Percentiles rank a stretch among this genome's conserved stretches.
These are phyloP conservation scores for Kurtzmaniella cleridarum DNA, from an alignment of 805 yeast species.

Conservation along the genomic window DNA sequence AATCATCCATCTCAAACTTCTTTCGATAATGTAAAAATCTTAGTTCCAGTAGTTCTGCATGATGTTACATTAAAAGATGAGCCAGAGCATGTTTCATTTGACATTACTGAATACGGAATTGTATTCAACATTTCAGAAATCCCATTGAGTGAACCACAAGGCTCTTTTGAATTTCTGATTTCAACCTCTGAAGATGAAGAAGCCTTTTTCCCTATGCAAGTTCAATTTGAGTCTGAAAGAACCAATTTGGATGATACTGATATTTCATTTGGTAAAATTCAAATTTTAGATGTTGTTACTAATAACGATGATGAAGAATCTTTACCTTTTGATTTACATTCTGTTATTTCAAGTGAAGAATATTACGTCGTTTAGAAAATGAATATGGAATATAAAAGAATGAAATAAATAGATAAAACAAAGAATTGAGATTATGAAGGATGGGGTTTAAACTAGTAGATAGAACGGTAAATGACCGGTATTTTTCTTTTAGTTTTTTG, in stretches of 20 bases:
- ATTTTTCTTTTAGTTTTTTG: background rate
- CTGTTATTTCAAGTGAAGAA: slow-evolving; percentile 53
- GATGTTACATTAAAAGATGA: slow-evolving; percentile 46
- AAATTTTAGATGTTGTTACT: slow-evolving; percentile 53
- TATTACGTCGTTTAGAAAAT: slow-evolving; percentile 42
- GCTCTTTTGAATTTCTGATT: slow-evolving; percentile 74
- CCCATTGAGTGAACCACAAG: slow-evolving; percentile 49
- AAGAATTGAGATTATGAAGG: background rate
- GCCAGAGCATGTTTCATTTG: slow-evolving; percentile 48
- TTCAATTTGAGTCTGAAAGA: slow-evolving; percentile 50
- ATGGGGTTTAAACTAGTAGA: background rate
- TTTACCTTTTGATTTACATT: slow-evolving; percentile 65
- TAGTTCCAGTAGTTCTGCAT: slow-evolving; percentile 63
- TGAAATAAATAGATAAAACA: background rate
- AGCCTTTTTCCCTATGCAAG: slow-evolving; percentile 80
- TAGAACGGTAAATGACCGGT: background rate
- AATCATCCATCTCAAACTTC: slow-evolving; percentile 29
- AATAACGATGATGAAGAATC: slow-evolving; percentile 47
- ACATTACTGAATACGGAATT: slow-evolving; percentile 63
- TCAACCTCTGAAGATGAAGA: slow-evolving; percentile 70
- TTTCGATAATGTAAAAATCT: slow-evolving; percentile 48
- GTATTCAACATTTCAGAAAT: slow-evolving; percentile 58
- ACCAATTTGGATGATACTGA: slow-evolving; percentile 38
- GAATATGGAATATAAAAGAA: background rate
- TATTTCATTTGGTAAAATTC: slow-evolving; percentile 58